phyloP scores from a whole-genome alignment of 2,329 filamentous ascomycete genomes.

The Hirsutella minnesotensis region DNA sequence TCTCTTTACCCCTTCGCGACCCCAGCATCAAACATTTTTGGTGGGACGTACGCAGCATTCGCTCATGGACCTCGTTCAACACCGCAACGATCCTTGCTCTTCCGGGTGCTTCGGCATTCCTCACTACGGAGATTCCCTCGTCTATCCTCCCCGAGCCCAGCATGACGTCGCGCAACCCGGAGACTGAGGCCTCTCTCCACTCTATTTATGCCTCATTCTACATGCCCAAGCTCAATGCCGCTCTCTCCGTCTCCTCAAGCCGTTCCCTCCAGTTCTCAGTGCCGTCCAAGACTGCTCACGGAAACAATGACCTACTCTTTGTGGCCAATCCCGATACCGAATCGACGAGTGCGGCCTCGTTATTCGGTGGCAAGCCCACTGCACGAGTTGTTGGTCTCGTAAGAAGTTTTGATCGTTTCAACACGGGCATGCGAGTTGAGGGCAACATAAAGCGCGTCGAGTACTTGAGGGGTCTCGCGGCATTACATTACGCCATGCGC shows the following conservation, averaged over 20 bases:
- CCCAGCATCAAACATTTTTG: slow-evolving; percentile 74
- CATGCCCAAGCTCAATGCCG: slow-evolving; percentile 76
- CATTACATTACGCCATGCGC: slow-evolving; percentile 84
- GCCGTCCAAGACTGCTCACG: slow-evolving; percentile 18
- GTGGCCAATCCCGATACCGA: slow-evolving; percentile 50
- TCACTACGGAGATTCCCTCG: slow-evolving; percentile 55
- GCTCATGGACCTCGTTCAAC: slow-evolving; percentile 73
- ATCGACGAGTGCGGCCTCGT: slow-evolving; percentile 40
- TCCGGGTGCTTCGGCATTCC: slow-evolving; percentile 58
- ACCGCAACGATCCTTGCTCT: slow-evolving; percentile 59
- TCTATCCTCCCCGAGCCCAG: slow-evolving; percentile 48
- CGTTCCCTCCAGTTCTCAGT: slow-evolving; percentile 44
- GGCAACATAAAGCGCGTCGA: slow-evolving; percentile 75
- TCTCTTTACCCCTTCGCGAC: slow-evolving; percentile 57
- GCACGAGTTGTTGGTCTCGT: slow-evolving; percentile 70
- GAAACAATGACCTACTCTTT: slow-evolving; percentile 46
- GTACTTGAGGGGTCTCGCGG: slow-evolving; percentile 76
- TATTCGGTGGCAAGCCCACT: slow-evolving; percentile 34
- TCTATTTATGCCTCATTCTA: slow-evolving; percentile 68
- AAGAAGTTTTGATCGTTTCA: slow-evolving; percentile 87
- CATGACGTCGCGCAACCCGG: slow-evolving; percentile 53
- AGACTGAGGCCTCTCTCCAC: slow-evolving; percentile 67
- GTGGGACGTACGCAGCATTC: slow-evolving; percentile 88
- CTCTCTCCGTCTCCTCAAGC: slow-evolving; percentile 63
- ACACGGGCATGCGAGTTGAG: slow-evolving; percentile 84